Conservation (phyloP, 2,329 filamentous ascomycete species). For the Alternaria viburni region DNA sequence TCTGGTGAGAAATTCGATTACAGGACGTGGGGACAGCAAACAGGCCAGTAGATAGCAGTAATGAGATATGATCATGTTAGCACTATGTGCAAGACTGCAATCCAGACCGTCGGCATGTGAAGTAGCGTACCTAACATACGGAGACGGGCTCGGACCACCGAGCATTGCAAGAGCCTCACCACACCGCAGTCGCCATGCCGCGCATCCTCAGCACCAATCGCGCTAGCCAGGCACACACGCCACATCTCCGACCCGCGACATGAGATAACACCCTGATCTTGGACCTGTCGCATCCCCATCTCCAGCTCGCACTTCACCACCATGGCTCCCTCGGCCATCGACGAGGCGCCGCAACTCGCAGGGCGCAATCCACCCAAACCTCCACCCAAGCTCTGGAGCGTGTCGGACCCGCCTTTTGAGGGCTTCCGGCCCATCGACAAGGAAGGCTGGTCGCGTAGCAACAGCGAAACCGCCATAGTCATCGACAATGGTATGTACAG, state of each 20-base stretch:
- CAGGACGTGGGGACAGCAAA: not conserved
- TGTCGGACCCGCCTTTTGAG: constrained; percentile 66
- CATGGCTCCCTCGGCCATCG: constrained; percentile 48
- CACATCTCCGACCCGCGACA: constrained; percentile 26
- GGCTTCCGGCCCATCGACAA: constrained; percentile 63
- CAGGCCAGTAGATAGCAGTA: not conserved
- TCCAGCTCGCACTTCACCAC: constrained; percentile 15
- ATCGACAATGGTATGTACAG: constrained; percentile 85
- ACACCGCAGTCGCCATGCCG: constrained; percentile 20
- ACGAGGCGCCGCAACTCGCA: constrained; percentile 48
- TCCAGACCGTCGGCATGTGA: not conserved
- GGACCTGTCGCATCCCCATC: constrained; percentile 9
- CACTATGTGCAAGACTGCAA: not conserved
- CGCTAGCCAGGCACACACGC: constrained; percentile 23
- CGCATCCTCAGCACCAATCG: constrained; percentile 20
- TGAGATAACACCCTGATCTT: constrained; percentile 26
- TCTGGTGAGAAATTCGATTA: not conserved
- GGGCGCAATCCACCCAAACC: constrained; percentile 61
- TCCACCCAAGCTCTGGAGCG: constrained; percentile 59
- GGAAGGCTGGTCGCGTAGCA: constrained; percentile 75
- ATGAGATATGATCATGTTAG: constrained; percentile 6
- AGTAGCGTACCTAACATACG: constrained; percentile 8
- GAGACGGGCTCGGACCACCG: constrained; percentile 34
- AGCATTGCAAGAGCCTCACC: constrained; percentile 22
- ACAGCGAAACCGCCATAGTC: constrained; percentile 74